Conservation (phyloP, 75 land plant genomes). For the Cupressus sempervirens region DNA sequence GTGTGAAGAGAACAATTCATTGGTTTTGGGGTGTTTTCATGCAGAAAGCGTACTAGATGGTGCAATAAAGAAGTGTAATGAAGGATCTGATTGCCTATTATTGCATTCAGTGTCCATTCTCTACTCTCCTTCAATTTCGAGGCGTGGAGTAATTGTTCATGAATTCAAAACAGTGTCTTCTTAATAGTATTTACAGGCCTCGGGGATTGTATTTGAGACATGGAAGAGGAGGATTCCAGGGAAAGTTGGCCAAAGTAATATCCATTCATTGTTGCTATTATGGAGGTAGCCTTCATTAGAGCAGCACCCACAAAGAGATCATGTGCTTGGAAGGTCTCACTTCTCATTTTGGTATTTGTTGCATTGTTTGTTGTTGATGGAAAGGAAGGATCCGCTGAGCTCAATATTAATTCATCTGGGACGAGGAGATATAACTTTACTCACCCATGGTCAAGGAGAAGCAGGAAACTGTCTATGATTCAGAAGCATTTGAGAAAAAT, state of each 20-base stretch:
- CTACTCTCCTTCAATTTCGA: slow-evolving; percentile 8
- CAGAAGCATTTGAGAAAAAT: slow-evolving; percentile 53
- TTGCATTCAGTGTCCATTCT: not conserved
- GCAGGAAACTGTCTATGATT: slow-evolving; percentile 51
- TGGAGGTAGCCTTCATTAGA: not conserved
- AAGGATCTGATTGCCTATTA: not conserved
- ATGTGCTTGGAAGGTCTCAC: not conserved
- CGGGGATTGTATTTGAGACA: not conserved
- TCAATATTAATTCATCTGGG: not conserved
- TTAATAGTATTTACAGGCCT: not conserved
- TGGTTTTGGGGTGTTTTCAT: not conserved
- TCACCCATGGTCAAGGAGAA: slow-evolving; percentile 8
- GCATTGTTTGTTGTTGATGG: not conserved
- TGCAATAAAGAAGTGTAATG: slow-evolving; percentile 8
- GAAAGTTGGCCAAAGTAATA: not conserved
- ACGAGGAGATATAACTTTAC: not conserved
- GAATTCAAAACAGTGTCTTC: slow-evolving; percentile 1
- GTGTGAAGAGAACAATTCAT: not conserved
- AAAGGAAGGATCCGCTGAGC: not conserved
- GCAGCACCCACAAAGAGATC: not conserved
- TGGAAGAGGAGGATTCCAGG: slow-evolving; percentile 1
- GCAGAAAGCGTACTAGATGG: not conserved
- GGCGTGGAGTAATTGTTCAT: not conserved
- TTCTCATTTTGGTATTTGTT: not conserved
- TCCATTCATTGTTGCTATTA: not conserved